Base-by-base conservation (phyloP, 2,329 filamentous ascomycete species). In the Raffaelea ambrosiae region DNA sequence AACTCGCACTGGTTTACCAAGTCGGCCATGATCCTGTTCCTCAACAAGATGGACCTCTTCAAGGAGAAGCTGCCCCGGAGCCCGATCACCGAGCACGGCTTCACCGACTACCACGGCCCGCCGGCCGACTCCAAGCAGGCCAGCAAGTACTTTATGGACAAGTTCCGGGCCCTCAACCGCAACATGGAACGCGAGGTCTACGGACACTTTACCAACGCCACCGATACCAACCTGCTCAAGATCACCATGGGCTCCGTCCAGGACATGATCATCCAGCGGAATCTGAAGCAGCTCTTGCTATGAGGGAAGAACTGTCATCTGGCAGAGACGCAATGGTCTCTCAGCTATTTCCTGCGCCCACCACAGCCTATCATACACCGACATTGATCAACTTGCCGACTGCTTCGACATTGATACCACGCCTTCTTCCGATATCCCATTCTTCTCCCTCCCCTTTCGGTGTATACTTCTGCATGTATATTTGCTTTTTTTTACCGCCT, bases 11-110 rank as follows among this genome's bases (percentile, higher is more conserved):
- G 86, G 86, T 91, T 91, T 67, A 81, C 82, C 58, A 83, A 84
- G 56, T 88, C 86, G 38, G 81, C 86, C 1, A 82, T 90, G 51
- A 90, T 91, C 55, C 76, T 91, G 45, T 91, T 91, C 68, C 74
- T 91, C 51, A 91, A 90, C 74, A 91, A 91, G 71, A 89, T 90
- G 70, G 86, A 91, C 65, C 72, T 90, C 13, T 91, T 91, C 74
- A 84, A 80, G 63, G 80, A 83, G 59, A 91, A 91, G 69, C 72
- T 91, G 33, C 66, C 73, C 3, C 71, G 76, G 48, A 87, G 82
- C 54, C 83, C 86, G 3, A 84, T 91, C 55, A 80, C 78, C 49
- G 77, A 81, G 47, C 82, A 88, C 60, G 79, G 79, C 51, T 90
- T 90, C 66, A 84, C 84, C 39, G 86, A 91, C 60, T 91, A 88